Evolutionary conservation across 1,284 basidiomycete species (phyloP).

Genomic region (Somion occarium): DNA sequence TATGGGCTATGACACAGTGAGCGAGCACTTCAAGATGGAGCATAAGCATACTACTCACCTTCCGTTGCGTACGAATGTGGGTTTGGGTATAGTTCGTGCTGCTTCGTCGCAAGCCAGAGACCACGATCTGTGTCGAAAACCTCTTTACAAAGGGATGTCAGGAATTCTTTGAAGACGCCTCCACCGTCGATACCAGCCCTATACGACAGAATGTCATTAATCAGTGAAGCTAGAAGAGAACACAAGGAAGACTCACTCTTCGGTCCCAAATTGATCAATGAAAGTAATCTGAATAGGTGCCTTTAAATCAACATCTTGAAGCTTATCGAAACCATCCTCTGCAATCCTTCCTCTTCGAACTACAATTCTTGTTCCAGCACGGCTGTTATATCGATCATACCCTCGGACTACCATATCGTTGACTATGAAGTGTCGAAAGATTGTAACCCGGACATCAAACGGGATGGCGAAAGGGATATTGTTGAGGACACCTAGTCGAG

Average conservation of each 20-base stretch:
- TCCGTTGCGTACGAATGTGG: conserved; percentile 88
- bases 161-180: conserved; percentile 97
- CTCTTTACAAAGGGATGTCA: conserved; percentile 88
- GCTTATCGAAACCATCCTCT: conserved; percentile 82
- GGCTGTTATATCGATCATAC: conserved; percentile 16
- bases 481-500: conserved; percentile 87
- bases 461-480: conserved; percentile 97
- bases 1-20: conserved; percentile 51
- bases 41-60: conserved; percentile 39
- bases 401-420: conserved; percentile 42
- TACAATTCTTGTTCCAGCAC: conserved; percentile 43
- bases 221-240: conserved; percentile 10
- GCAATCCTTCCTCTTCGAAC: conserved; percentile 77
- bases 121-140: conserved; percentile 95
- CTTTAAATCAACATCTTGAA: conserved; percentile 79
- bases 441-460: conserved; percentile 85
- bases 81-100: conserved; percentile 94
- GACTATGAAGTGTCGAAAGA: conserved; percentile 82
- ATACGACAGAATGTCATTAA: conserved; percentile 6
- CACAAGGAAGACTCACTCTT: conserved; percentile 54
- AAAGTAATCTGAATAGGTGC: conserved; percentile 83
- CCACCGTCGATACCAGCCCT: conserved; percentile 94
- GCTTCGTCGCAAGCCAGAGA: conserved; percentile 86
- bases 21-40: background rate
- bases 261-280: conserved; percentile 83